Conservation (phyloP, 345 rosid genomes). For the Euphorbia pulcherrima region DNA sequence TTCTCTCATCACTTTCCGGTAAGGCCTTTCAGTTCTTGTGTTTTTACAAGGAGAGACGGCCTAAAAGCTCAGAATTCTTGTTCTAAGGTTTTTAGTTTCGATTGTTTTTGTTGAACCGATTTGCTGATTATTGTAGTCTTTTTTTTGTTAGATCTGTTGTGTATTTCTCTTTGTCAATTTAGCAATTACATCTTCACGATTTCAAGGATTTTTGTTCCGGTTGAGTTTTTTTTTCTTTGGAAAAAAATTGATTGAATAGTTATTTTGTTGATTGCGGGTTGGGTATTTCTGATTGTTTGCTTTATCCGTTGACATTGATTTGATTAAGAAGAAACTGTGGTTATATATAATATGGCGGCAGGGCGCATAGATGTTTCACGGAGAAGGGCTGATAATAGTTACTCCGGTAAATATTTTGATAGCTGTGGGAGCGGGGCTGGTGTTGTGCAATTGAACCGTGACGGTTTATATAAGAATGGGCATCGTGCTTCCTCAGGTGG, state of each 20-base stretch:
- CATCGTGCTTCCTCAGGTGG: background rate
- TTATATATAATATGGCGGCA: conserved; percentile 67
- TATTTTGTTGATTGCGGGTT: background rate
- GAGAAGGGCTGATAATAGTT: conserved; percentile 32
- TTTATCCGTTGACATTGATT: conserved; percentile 13
- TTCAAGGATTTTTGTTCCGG: background rate
- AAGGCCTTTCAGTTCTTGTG: conserved; percentile 11
- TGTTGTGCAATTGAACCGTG: conserved; percentile 15
- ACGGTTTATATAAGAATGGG: conserved; percentile 4
- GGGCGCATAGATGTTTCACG: conserved; percentile 54
- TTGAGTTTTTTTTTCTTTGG: background rate
- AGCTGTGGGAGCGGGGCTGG: conserved; percentile 28
- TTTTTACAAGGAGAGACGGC: conserved; percentile 9
- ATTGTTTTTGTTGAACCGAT: conserved; percentile 1
- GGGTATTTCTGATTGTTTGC: background rate
- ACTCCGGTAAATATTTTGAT: conserved; percentile 22
- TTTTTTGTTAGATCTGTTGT: background rate
- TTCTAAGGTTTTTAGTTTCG: conserved; percentile 4
- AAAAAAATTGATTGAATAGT: background rate
- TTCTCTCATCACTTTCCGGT: background rate
- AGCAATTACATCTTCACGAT: background rate
- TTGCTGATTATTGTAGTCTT: background rate
- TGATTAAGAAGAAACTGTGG: conserved; percentile 50
- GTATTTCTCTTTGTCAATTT: background rate
- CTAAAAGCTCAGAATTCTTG: background rate